phyloP scores from a whole-genome alignment of 768 basidiomycete genomes.

The Floccularia luteovirens region DNA sequence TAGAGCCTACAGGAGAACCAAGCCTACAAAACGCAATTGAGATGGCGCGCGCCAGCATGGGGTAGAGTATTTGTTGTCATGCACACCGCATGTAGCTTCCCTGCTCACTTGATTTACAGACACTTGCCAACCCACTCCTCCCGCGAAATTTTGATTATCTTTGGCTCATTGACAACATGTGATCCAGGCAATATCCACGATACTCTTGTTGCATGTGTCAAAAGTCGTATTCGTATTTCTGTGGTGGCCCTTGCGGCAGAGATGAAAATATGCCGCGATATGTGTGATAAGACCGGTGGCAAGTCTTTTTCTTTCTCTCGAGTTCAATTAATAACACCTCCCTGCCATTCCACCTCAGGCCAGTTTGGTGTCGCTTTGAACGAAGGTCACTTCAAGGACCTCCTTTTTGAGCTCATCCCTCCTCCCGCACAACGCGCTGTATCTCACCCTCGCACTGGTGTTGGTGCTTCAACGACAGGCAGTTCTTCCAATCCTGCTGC shows the following conservation, averaged over 20 bases:
- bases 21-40: conserved; percentile 97
- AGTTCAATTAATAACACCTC: background rate
- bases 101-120: conserved; percentile 30
- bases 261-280: conserved; percentile 94
- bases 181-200: conserved; percentile 97
- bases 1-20: conserved; percentile 89
- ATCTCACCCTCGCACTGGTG: conserved; percentile 33
- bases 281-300: conserved; percentile 93
- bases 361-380: conserved; percentile 97
- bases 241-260: conserved; percentile 95
- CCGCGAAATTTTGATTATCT: conserved; percentile 88
- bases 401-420: conserved; percentile 91
- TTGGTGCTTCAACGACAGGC: conserved; percentile 28
- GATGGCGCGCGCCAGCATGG: conserved; percentile 92
- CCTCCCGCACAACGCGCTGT: conserved; percentile 79
- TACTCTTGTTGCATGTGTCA: conserved; percentile 79
- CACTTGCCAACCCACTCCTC: conserved; percentile 98
- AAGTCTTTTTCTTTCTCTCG: conserved; percentile 19
- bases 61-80: conserved; percentile 33
- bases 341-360: conserved; percentile 32
- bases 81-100: background rate
- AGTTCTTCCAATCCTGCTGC: conserved; percentile 52
- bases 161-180: conserved; percentile 92
- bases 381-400: conserved; percentile 94
- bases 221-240: conserved; percentile 82